Conservation (phyloP, 176 grass and related monocot species). For the Oropetium thomaeum region DNA sequence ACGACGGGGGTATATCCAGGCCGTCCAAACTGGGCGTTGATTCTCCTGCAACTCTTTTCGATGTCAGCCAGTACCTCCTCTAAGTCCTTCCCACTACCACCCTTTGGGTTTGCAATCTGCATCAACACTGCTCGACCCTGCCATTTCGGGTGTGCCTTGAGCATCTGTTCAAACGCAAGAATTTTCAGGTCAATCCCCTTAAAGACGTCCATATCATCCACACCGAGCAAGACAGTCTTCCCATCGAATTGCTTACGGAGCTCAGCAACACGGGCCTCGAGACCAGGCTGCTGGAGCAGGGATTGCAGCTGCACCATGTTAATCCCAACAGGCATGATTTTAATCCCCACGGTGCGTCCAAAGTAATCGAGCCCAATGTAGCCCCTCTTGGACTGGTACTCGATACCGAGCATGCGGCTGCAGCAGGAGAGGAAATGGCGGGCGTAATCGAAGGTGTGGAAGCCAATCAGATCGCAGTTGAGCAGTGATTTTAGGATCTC, state of each 20-base stretch:
- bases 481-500: conserved; percentile 56
- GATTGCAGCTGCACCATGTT: conserved; percentile 51
- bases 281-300: conserved; percentile 48
- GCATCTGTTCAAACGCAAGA: conserved; percentile 48
- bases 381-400: conserved; percentile 58
- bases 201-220: conserved; percentile 50
- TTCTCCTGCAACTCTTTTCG: conserved; percentile 32
- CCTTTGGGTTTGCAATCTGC: conserved; percentile 49
- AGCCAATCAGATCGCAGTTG: conserved; percentile 55
- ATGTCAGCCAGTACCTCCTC: conserved; percentile 30
- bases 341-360: conserved; percentile 50
- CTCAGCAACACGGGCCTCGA: conserved; percentile 38
- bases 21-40: conserved; percentile 37
- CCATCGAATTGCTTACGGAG: conserved; percentile 47
- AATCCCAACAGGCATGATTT: conserved; percentile 59
- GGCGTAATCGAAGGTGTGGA: conserved; percentile 57
- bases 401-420: conserved; percentile 60
- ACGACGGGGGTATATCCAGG: conserved; percentile 45
- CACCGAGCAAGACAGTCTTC: conserved; percentile 52
- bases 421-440: conserved; percentile 55
- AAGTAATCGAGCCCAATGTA: conserved; percentile 57
- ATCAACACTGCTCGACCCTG: conserved; percentile 43
- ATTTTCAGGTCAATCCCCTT: conserved; percentile 52
- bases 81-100: conserved; percentile 29
- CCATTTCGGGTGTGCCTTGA: conserved; percentile 40